Percentiles rank a stretch among this genome's conserved stretches.
Evolutionary conservation across 2,329 filamentous ascomycete genomes (phyloP).

Genomic region (Monilinia vaccinii-corymbosi): DNA sequence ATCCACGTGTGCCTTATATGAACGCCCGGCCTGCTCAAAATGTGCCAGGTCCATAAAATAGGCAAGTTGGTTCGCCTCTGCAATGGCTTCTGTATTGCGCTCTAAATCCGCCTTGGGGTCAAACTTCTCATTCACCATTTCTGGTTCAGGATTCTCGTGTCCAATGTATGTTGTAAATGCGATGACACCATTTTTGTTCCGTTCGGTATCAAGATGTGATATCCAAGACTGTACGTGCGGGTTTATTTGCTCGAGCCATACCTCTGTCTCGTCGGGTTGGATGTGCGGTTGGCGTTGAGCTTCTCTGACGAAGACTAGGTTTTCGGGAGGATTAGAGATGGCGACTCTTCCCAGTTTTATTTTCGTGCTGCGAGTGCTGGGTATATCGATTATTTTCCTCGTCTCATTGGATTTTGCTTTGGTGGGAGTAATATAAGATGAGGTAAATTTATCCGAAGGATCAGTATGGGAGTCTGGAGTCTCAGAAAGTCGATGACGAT

Average conservation of each 20-base stretch:
- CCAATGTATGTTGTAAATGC: conserved; percentile 14
- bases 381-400: conserved; percentile 1
- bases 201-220: conserved; percentile 11
- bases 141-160: conserved; percentile 10
- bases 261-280: conserved; percentile 12
- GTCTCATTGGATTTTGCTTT: neutral
- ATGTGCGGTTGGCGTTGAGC: conserved; percentile 14
- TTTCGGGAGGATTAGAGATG: conserved; percentile 14
- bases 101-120: neutral
- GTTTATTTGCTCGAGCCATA: conserved; percentile 12
- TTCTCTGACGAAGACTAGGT: conserved; percentile 16
- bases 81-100: conserved; percentile 1
- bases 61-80: conserved; percentile 15
- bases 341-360: conserved; percentile 3
- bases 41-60: conserved; percentile 20
- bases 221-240: conserved; percentile 16
- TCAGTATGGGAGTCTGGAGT: conserved; percentile 14
- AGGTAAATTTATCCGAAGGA: conserved; percentile 14
- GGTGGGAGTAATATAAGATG: conserved; percentile 9
- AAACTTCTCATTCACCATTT: neutral
- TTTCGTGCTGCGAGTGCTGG: neutral
- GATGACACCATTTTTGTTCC: conserved; percentile 14
- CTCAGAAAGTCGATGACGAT: conserved; percentile 15
- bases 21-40: conserved; percentile 16
- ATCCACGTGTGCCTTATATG: conserved; percentile 12